Base-by-base conservation (phyloP, 2,329 filamentous ascomycete genomes). In the Ophiostoma fasciatum region DNA sequence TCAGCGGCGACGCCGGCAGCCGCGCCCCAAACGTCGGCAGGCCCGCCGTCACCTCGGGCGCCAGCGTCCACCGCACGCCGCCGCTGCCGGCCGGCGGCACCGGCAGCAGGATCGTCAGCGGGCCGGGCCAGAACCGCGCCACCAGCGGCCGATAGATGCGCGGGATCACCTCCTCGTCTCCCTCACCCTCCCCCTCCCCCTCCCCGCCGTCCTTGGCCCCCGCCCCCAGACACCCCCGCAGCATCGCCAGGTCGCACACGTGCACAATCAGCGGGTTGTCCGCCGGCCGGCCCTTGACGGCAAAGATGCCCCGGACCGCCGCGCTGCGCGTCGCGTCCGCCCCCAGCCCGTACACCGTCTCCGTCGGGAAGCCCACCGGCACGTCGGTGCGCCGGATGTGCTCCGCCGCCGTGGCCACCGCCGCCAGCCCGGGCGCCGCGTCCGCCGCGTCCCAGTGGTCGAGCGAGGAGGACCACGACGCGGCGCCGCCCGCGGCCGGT, bases 211-310 rank as follows among this genome's bases (percentile, higher is more conserved):
- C n/a, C n/a, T n/a, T n/a, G n/a, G n/a, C n/a, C 27, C 5, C n/a
- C 27, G 7, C n/a, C 4, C 44, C 46, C 25, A 92, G 60, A 9
- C 92, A 55, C 4, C 58, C 57, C 37, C 78, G 66, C 38, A 93
- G 61, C 69, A 93, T 90, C 17, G 68, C 59, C 10, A 94, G 58
- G 37, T 90, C 90, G 48, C 78, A 77, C 36, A 96, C 67, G 55
- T 98, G 90, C 18, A 94, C 77, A 47, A 98, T 98, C 40, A 98
- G 71, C 14, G 90, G 90, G 54, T 98, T 98, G 53, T 98, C 90
- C 7, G 80, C 81, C 4, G 90, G 90, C 37, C 90, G 64, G 38
- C 84, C 81, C 60, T 98, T 98, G 35, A 83, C 85, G 17, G 73
- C 67, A 56, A 90, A 98, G 46, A 98, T 98, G n/a, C 85, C 87